Base-by-base conservation (phyloP, 176 grass and related monocot genomes). In the Oryza punctata region DNA sequence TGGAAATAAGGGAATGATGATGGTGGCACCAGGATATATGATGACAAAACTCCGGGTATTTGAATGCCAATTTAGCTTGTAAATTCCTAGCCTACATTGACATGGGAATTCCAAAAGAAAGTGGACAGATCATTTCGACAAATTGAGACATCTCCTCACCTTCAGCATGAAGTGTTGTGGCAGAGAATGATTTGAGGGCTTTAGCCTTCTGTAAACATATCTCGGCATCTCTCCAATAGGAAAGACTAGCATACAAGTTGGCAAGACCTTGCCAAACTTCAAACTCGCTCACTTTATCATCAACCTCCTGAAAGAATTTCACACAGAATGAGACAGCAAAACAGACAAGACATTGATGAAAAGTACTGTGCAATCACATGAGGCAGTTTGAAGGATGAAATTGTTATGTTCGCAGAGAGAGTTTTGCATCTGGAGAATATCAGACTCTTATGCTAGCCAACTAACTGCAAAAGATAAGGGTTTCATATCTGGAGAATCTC, bases 241-340 rank as follows among this genome's bases (percentile, higher is more conserved):
- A 93, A 88, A 99, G 88, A 87, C 91, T 89, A 23, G 93, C 88
- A 73, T 99, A 99, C 52, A 99, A 63, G 84, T 94, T 96, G 37
- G 91, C 89, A 86, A 99, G 96, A 91, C 91, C 96, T 84, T 96
- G 96, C 96, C 96, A 99, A 64, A 99, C 93, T 91, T 99, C 96
- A 85, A 96, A 88, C 74, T 99, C 97, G 12, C 85, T 96, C 25
- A 94, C 93, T 79, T 90, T 93, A 72, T 82, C 57, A 65, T 93
- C 84, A 26, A 78, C 29, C 26, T 89, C 86, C 90, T 94, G 78
- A 81, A 89, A 81, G 15, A 81, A 76, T 67, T 80, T 77, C 67
- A 25, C 64, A 72, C 45, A 69, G 79, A 49, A 79, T 86, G 32
- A 82, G 84, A 73, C 14, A 57, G 28, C 3, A 68, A 74, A 59